These are phyloP conservation scores for Guadua angustifolia DNA, from an alignment of 176 grass and related monocot genomes.

Conservation along the genomic window DNA sequence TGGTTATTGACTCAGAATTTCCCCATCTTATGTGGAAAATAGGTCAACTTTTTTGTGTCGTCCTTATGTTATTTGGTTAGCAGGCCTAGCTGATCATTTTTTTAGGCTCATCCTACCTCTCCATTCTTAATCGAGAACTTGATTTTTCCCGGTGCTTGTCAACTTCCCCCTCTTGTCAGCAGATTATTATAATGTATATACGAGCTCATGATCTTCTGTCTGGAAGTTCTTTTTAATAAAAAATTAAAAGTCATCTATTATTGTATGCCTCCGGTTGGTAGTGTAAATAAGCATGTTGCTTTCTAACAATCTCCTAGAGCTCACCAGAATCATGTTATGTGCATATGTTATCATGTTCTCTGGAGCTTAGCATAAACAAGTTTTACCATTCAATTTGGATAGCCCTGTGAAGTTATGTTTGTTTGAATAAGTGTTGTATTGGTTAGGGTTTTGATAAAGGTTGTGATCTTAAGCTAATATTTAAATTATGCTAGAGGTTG, in stretches of 20 bases:
- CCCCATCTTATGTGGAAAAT: neutral
- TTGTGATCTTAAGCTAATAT: too few relatives aligned
- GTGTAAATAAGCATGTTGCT: neutral
- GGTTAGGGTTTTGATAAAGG: too few relatives aligned
- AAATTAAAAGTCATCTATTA: neutral
- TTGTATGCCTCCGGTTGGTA: neutral
- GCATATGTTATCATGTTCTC: conserved; percentile 35
- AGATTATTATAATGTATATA: neutral
- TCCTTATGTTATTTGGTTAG: neutral
- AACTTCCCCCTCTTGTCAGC: neutral
- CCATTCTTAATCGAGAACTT: neutral
- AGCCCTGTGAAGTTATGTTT: too few relatives aligned
- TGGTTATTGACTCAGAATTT: neutral
- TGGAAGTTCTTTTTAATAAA: neutral
- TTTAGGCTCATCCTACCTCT: neutral
- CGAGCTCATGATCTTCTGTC: neutral
- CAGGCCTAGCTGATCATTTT: neutral
- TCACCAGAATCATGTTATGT: conserved; percentile 3
- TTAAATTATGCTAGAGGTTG: too few relatives aligned
- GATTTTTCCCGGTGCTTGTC: neutral
- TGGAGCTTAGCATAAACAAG: neutral
- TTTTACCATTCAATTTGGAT: conserved; percentile 9
- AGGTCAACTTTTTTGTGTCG: neutral
- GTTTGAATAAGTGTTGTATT: too few relatives aligned
- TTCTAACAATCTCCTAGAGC: neutral